phyloP scores from a whole-genome alignment of 768 basidiomycete genomes.

The Auricularia sp. region DNA sequence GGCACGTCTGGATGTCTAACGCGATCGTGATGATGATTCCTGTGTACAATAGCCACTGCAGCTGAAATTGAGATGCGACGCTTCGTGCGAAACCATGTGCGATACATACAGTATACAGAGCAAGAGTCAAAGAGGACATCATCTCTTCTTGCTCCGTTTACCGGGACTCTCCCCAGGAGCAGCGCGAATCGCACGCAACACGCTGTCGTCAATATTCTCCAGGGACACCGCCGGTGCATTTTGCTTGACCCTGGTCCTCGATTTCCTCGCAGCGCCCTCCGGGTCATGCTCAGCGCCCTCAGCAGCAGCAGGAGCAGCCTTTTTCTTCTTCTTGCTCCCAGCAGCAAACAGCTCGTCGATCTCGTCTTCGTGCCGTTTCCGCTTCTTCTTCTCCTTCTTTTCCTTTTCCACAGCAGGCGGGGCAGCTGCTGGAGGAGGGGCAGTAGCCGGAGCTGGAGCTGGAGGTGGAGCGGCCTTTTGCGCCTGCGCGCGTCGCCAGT shows the following conservation, averaged over 20 bases:
- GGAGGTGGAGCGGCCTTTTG: constrained; percentile 12
- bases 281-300: constrained; percentile 6
- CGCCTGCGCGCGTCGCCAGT: constrained; percentile 72
- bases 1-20: too few species aligned
- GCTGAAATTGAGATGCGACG: too few species aligned
- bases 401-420: constrained; percentile 5
- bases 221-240: neutral
- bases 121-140: neutral
- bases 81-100: too few species aligned
- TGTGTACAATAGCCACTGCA: too few species aligned
- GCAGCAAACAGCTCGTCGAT: constrained; percentile 65
- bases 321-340: constrained; percentile 23
- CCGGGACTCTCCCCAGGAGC: constrained; percentile 33
- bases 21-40: too few species aligned
- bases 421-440: constrained; percentile 11
- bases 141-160: neutral
- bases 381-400: constrained; percentile 34
- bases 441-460: neutral
- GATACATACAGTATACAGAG: too few species aligned
- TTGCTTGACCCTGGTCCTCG: constrained; percentile 21
- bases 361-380: constrained; percentile 39
- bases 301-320: neutral
- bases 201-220: constrained; percentile 21
- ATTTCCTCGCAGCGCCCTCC: constrained; percentile 6
- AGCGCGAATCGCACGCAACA: constrained; percentile 43